These are phyloP conservation scores for Exophiala viscosa DNA, from an alignment of 2,329 filamentous ascomycete genomes.

Conservation along the genomic window DNA sequence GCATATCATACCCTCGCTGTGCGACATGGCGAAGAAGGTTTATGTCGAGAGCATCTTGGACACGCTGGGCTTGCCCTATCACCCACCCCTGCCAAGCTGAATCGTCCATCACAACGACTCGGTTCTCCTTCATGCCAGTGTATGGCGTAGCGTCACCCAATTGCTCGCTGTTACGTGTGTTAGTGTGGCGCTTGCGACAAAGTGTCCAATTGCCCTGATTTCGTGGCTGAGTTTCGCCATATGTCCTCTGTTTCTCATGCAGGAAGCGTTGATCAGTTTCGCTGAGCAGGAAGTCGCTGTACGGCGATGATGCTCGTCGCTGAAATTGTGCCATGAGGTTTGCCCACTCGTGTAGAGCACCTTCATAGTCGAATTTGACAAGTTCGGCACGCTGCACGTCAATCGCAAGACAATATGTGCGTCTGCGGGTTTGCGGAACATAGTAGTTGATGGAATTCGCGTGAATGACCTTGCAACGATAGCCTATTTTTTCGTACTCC, in stretches of 20 bases:
- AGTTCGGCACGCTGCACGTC: constrained; percentile 34
- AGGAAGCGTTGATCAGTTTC: constrained; percentile 53
- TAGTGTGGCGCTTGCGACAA: constrained; percentile 59
- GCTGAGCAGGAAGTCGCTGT: constrained; percentile 59
- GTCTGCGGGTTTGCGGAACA: constrained; percentile 64
- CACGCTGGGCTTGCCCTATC: constrained; percentile 52
- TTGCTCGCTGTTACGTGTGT: constrained; percentile 47
- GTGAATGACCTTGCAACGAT: constrained; percentile 48
- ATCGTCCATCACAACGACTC: constrained; percentile 53
- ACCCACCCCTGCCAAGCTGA: constrained; percentile 53
- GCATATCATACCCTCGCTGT: constrained; percentile 52
- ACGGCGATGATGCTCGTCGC: constrained; percentile 58
- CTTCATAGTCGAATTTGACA: constrained; percentile 24
- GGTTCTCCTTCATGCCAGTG: constrained; percentile 58
- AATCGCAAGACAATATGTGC: constrained; percentile 60
- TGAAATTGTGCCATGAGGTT: constrained; percentile 46
- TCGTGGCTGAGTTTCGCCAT: constrained; percentile 38
- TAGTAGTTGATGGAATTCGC: constrained; percentile 70
- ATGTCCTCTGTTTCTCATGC: neutral
- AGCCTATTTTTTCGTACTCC: constrained; percentile 51
- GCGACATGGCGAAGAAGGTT: constrained; percentile 50
- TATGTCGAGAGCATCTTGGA: constrained; percentile 65
- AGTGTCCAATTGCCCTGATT: constrained; percentile 50
- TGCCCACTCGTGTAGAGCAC: constrained; percentile 43
- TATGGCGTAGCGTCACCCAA: constrained; percentile 57